Percentiles rank a stretch among this genome's conserved stretches.
Evolutionary conservation across 106 monocot genomes (phyloP).

Genomic region (Posidonia australis): DNA sequence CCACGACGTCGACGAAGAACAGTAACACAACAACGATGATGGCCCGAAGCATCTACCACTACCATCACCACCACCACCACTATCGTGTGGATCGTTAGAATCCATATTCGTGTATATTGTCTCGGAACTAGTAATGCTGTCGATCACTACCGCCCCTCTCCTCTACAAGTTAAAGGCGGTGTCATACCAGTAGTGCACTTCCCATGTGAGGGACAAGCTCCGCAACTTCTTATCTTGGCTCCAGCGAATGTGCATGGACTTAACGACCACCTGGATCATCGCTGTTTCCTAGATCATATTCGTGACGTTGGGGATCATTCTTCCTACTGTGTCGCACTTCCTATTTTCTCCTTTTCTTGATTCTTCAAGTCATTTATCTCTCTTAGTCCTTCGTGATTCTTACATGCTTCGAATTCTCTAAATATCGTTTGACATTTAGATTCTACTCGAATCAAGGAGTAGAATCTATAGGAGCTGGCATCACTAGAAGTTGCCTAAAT

Average conservation of each 20-base stretch:
- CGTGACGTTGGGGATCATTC: constrained; percentile 24
- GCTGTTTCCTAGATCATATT: constrained; percentile 47
- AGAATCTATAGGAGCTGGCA: too few relatives aligned
- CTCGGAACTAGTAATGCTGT: background rate
- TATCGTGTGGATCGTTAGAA: background rate
- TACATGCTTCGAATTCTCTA: too few relatives aligned
- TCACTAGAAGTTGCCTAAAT: too few relatives aligned
- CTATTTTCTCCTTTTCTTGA: too few relatives aligned
- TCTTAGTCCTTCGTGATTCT: too few relatives aligned
- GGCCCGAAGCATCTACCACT: background rate
- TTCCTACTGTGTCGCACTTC: constrained; percentile 50
- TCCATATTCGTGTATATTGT: background rate
- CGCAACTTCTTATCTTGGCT: constrained; percentile 39
- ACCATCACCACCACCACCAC: background rate
- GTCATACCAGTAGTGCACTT: constrained; percentile 13
- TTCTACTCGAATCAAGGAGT: too few relatives aligned
- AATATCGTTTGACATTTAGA: too few relatives aligned
- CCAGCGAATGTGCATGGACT: constrained; percentile 52
- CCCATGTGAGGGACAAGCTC: constrained; percentile 43
- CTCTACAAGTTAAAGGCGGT: constrained; percentile 3
- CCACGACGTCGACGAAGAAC: too few relatives aligned
- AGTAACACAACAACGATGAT: too few relatives aligned
- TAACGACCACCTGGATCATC: constrained; percentile 8
- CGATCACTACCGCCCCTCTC: background rate
- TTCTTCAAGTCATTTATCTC: too few relatives aligned